Evolutionary conservation across 768 basidiomycete genomes (phyloP).

Genomic region (Nidularia sp.): DNA sequence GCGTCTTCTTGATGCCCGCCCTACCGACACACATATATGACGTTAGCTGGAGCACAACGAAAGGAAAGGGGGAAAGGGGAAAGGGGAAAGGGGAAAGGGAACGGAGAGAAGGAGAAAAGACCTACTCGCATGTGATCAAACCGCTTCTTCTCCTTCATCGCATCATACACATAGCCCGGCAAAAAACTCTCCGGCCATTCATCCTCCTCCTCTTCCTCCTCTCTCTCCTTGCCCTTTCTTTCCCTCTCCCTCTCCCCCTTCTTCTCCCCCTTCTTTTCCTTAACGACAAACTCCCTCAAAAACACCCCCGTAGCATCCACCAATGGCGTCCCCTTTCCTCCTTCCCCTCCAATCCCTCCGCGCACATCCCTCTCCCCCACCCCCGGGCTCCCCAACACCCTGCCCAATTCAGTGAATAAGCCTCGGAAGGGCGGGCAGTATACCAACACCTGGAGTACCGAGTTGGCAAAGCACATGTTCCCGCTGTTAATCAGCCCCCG

Average conservation of each 20-base stretch:
- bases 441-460: conserved; percentile 85
- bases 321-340: conserved; percentile 40
- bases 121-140: conserved; percentile 90
- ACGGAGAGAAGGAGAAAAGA: conserved; percentile 9
- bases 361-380: conserved; percentile 7
- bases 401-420: conserved; percentile 70
- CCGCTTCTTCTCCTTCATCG: conserved; percentile 88
- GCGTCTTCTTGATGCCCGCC: conserved; percentile 97
- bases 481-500: conserved; percentile 91
- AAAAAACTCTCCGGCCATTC: conserved; percentile 61
- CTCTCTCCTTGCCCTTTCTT: conserved; percentile 34
- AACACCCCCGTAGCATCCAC: conserved; percentile 71
- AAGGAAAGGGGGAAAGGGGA: too few relatives aligned
- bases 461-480: conserved; percentile 98
- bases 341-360: conserved; percentile 12
- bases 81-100: conserved; percentile 2
- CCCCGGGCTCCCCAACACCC: conserved; percentile 29
- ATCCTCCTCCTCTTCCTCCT: conserved; percentile 32
- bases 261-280: conserved; percentile 21
- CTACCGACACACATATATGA: conserved; percentile 23
- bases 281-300: conserved; percentile 66
- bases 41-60: too few relatives aligned
- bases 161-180: conserved; percentile 85
- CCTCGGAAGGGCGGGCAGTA: conserved; percentile 86
- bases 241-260: conserved; percentile 6